These are phyloP conservation scores for Tetrapyrgos nigripes DNA, from an alignment of 1,284 basidiomycete species.

Conservation along the genomic window DNA sequence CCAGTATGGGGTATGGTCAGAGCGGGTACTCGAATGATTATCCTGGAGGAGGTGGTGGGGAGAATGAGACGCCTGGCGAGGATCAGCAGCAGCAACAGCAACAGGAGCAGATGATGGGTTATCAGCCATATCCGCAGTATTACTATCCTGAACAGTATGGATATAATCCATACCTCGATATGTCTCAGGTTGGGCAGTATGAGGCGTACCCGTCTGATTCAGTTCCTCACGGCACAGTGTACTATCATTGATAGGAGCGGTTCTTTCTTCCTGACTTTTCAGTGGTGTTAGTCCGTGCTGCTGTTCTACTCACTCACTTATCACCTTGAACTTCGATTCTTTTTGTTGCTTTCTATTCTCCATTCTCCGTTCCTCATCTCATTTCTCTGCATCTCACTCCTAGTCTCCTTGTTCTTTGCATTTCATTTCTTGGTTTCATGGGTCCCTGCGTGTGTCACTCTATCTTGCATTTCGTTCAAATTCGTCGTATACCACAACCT, in stretches of 20 bases:
- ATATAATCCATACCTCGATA: slow-evolving; percentile 69
- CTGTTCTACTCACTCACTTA: too few relatives aligned
- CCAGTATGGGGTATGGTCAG: neutral
- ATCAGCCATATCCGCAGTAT: slow-evolving; percentile 61
- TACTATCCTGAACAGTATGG: slow-evolving; percentile 74
- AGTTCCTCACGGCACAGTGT: slow-evolving; percentile 58
- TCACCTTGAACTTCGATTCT: too few relatives aligned
- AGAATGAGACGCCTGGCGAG: slow-evolving; percentile 19
- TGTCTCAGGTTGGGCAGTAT: slow-evolving; percentile 67
- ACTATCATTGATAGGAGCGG: slow-evolving; percentile 48
- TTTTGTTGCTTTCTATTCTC: neutral
- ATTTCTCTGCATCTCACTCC: neutral
- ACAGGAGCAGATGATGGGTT: slow-evolving; percentile 49
- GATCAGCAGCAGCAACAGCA: slow-evolving; percentile 27
- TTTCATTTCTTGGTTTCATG: neutral
- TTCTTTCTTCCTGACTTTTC: neutral
- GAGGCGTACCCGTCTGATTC: slow-evolving; percentile 67
- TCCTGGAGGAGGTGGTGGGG: slow-evolving; percentile 14
- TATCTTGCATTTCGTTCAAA: neutral
- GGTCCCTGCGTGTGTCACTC: neutral
- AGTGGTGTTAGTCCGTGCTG: too few relatives aligned
- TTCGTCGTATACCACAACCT: neutral
- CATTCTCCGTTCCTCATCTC: neutral
- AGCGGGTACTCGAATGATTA: neutral
- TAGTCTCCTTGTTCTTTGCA: neutral